Evolutionary conservation across 1,284 basidiomycete species (phyloP).

Genomic region (Stereum hirsutum): DNA sequence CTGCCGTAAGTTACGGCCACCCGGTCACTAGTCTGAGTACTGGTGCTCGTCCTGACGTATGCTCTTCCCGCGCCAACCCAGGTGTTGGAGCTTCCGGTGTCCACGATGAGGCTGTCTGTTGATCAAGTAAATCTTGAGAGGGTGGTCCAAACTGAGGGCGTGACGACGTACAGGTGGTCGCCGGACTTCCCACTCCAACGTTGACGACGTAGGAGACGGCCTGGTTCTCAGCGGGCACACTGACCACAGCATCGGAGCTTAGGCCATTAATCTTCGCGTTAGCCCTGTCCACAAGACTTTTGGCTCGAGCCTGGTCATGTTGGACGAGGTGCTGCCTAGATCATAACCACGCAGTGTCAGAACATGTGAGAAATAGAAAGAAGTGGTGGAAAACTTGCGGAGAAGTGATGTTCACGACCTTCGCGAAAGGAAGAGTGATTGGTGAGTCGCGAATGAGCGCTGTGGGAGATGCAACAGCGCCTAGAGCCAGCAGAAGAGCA

Average conservation of each 20-base stretch:
- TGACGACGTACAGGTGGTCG: slow-evolving; percentile 20
- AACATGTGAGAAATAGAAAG: no score
- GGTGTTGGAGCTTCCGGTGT: slow-evolving; percentile 42
- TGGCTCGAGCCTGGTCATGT: slow-evolving; percentile 43
- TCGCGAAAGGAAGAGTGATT: slow-evolving; percentile 38
- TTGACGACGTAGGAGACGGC: slow-evolving; percentile 21
- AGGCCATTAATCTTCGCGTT: slow-evolving; percentile 23
- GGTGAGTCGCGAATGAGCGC: slow-evolving; percentile 28
- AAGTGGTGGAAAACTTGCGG: no score
- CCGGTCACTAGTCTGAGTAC: slow-evolving; percentile 20
- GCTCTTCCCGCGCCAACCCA: slow-evolving; percentile 50
- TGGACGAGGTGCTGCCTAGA: slow-evolving; percentile 30
- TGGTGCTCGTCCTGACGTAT: slow-evolving; percentile 42
- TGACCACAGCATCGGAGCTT: slow-evolving; percentile 25
- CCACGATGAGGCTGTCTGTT: slow-evolving; percentile 18
- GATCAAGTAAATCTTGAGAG: background rate
- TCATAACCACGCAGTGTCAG: no score
- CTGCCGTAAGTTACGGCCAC: no score
- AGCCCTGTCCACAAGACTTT: slow-evolving; percentile 29
- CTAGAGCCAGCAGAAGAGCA: slow-evolving; percentile 30
- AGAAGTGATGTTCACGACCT: slow-evolving; percentile 38
- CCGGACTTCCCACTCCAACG: slow-evolving; percentile 25
- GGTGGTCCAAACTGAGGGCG: background rate
- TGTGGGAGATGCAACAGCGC: slow-evolving; percentile 37
- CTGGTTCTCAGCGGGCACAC: slow-evolving; percentile 30